phyloP scores from a whole-genome alignment of 192 early-diverging fungal genomes.

The Geranomyces michiganensis region DNA sequence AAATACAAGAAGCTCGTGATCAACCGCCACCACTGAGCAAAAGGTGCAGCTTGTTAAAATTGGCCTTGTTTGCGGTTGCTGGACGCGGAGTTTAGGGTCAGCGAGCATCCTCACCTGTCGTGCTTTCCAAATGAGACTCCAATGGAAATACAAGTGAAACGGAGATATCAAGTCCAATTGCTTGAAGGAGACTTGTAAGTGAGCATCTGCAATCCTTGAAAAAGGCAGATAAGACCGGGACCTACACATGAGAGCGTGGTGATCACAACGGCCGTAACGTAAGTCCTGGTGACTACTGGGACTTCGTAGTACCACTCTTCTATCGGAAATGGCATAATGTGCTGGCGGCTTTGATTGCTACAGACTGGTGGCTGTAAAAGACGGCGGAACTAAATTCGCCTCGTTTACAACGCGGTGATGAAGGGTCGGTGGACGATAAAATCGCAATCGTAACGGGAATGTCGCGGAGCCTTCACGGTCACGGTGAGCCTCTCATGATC shows the following conservation, averaged over 20 bases:
- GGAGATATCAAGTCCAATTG: slow-evolving; percentile 82
- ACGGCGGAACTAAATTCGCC: too few species aligned
- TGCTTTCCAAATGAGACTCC: slow-evolving; percentile 66
- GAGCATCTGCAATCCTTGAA: neutral
- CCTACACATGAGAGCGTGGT: slow-evolving; percentile 81
- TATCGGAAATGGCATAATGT: slow-evolving; percentile 56
- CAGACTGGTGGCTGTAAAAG: too few species aligned
- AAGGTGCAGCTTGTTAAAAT: too few species aligned
- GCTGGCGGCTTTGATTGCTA: too few species aligned
- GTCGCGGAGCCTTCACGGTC: too few species aligned
- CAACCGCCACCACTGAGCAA: slow-evolving; percentile 83
- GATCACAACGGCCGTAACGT: slow-evolving; percentile 75
- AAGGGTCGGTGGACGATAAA: too few species aligned
- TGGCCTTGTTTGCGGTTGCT: too few species aligned
- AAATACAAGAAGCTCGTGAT: slow-evolving; percentile 93
- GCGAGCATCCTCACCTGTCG: too few species aligned
- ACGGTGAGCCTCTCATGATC: too few species aligned
- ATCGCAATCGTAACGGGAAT: too few species aligned
- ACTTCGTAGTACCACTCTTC: slow-evolving; percentile 93
- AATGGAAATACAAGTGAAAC: slow-evolving; percentile 82
- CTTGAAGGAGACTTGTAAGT: slow-evolving; percentile 42
- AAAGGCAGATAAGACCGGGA: neutral
- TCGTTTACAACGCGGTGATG: too few species aligned
- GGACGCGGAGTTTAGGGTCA: too few species aligned
- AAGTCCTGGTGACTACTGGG: slow-evolving; percentile 83